Evolutionary conservation across 257 asterid genomes (phyloP).

Genomic region (Avicennia marina): DNA sequence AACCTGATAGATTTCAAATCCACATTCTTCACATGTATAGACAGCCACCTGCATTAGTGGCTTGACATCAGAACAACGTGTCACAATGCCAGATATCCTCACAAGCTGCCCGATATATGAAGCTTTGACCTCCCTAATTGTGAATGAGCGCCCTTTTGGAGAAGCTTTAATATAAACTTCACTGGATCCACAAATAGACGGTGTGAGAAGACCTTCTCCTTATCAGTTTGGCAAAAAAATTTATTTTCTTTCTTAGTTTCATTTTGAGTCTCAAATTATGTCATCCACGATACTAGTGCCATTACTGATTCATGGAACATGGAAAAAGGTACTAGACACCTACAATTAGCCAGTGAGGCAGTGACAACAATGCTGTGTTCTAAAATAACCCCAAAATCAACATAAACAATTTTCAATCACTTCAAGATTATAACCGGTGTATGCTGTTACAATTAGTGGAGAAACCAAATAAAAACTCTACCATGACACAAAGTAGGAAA

Average conservation of each 20-base stretch:
- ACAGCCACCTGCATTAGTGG: constrained; percentile 98
- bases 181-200: constrained; percentile 44
- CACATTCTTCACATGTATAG: constrained; percentile 96
- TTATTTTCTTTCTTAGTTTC: background rate
- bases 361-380: too few species aligned
- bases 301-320: too few species aligned
- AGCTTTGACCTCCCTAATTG: constrained; percentile 96
- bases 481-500: background rate
- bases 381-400: too few species aligned
- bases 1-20: constrained; percentile 98
- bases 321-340: too few species aligned
- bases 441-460: background rate
- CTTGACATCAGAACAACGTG: constrained; percentile 94
- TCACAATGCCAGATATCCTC: constrained; percentile 85
- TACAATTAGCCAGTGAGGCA: too few species aligned
- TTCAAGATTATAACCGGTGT: background rate
- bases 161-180: constrained; percentile 86
- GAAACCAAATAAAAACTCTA: background rate
- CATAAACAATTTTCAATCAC: too few species aligned
- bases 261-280: background rate
- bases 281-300: too few species aligned
- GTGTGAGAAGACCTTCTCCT: constrained; percentile 11
- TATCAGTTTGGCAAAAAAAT: constrained; percentile 1
- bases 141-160: constrained; percentile 76
- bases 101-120: constrained; percentile 93